Evolutionary conservation across 352 stramenopile genomes (phyloP).

Genomic region (Salisapilia sapeloensis): DNA sequence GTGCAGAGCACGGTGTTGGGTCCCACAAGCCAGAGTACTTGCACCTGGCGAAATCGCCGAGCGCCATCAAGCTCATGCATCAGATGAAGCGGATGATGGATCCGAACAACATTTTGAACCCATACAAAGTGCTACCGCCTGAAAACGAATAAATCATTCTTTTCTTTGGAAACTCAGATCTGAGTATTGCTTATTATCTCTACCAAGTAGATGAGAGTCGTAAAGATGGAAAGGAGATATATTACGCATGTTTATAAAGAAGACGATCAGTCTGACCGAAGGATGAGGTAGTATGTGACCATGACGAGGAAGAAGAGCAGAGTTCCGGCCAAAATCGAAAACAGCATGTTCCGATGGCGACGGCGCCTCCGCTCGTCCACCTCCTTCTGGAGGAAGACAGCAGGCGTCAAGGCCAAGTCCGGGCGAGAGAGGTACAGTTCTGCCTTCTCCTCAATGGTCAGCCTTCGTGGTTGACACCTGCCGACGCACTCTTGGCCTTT

Average conservation of each 20-base stretch:
- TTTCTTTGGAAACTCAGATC: no score
- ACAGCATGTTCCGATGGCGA: constrained; percentile 50
- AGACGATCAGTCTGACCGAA: no score
- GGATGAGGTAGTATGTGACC: constrained; percentile 68
- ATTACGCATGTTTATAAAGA: no score
- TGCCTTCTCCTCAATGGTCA: constrained; percentile 64
- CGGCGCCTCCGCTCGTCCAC: constrained; percentile 38
- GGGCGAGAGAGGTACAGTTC: constrained; percentile 50
- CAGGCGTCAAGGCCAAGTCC: constrained; percentile 48
- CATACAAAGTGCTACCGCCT: constrained; percentile 89
- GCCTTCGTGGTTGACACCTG: constrained; percentile 7
- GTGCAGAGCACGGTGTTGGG: constrained; percentile 94
- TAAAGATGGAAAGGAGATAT: no score
- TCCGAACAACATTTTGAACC: constrained; percentile 92
- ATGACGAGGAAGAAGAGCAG: constrained; percentile 58
- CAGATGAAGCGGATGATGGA: constrained; percentile 91
- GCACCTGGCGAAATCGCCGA: constrained; percentile 62
- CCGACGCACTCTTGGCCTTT: constrained; percentile 1
- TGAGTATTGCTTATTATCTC: no score
- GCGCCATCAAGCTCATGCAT: constrained; percentile 82
- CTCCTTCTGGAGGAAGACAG: constrained; percentile 33
- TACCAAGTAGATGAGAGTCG: no score
- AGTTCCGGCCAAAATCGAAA: constrained; percentile 37
- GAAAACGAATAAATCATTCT: no score
- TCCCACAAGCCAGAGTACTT: constrained; percentile 87